Evolutionary conservation across 805 yeast genomes (phyloP).

Genomic region (Sugiyamaella floridensis): DNA sequence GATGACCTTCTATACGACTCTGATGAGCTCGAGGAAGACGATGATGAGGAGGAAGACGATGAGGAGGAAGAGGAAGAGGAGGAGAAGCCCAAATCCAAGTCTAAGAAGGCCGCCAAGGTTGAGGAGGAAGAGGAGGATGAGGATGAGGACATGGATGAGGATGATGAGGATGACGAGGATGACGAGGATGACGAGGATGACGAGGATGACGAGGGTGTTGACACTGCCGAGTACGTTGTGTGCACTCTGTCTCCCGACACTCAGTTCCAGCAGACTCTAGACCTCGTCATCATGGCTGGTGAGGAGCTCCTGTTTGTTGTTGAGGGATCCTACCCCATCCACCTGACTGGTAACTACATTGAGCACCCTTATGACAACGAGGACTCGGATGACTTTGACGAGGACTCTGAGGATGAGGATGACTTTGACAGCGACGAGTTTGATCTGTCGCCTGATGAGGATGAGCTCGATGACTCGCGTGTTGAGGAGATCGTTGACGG

Average conservation of each 20-base stretch:
- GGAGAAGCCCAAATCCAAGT: slow-evolving; percentile 43
- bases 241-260: slow-evolving; percentile 85
- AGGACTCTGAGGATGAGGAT: slow-evolving; percentile 30
- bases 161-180: slow-evolving; percentile 43
- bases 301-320: slow-evolving; percentile 93
- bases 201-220: slow-evolving; percentile 61
- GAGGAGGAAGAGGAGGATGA: slow-evolving; percentile 32
- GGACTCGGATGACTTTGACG: slow-evolving; percentile 45
- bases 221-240: slow-evolving; percentile 73
- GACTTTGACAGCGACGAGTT: slow-evolving; percentile 28
- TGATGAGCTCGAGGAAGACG: slow-evolving; percentile 30
- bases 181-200: slow-evolving; percentile 51
- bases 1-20: slow-evolving; percentile 23
- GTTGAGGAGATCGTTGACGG: slow-evolving; percentile 48
- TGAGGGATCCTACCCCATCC: slow-evolving; percentile 91
- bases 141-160: slow-evolving; percentile 41
- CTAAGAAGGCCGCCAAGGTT: slow-evolving; percentile 33
- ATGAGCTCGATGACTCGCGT: slow-evolving; percentile 21
- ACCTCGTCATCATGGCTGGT: slow-evolving; percentile 82
- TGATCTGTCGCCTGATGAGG: slow-evolving; percentile 32
- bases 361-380: slow-evolving; percentile 84
- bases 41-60: slow-evolving; percentile 30
- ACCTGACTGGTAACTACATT: slow-evolving; percentile 89
- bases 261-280: slow-evolving; percentile 80
- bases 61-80: slow-evolving; percentile 33